Percentiles rank a stretch among this genome's conserved stretches.
These are phyloP conservation scores for Pestalotiopsis sp. DNA, from an alignment of 2,329 filamentous ascomycete species.

Conservation along the genomic window DNA sequence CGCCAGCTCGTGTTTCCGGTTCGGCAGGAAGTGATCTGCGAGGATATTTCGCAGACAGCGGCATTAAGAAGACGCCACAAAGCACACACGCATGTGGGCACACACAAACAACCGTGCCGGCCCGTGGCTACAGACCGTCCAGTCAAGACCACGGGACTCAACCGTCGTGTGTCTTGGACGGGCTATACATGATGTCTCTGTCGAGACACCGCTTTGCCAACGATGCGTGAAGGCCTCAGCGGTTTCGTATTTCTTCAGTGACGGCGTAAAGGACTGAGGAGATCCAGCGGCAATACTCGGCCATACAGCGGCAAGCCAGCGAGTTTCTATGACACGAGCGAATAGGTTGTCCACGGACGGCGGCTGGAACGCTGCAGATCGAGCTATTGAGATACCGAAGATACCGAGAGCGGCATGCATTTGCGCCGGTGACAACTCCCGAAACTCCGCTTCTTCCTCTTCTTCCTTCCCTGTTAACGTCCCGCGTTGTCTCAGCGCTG, in stretches of 20 bases:
- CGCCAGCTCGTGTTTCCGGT: neutral
- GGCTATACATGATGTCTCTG: neutral
- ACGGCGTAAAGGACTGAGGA: neutral
- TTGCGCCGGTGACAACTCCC: neutral
- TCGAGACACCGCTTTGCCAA: neutral
- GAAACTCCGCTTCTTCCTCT: neutral
- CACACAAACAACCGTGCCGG: neutral
- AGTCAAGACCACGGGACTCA: neutral
- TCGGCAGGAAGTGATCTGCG: neutral
- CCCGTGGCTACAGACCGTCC: neutral
- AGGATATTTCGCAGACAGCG: neutral
- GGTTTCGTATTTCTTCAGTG: neutral
- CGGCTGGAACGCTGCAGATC: neutral
- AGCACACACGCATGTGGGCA: neutral
- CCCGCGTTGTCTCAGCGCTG: neutral
- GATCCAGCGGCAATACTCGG: neutral
- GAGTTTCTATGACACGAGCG: neutral
- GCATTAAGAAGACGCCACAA: neutral
- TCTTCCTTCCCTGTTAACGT: neutral
- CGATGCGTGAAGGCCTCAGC: neutral
- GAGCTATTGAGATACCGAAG: neutral
- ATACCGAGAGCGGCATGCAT: slow-evolving; percentile 1
- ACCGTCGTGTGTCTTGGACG: neutral
- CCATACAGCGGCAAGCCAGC: neutral
- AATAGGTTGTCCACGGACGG: neutral